Evolutionary conservation across 495 filamentous ascomycete genomes (phyloP), one percentile per base, ranked within the genome.

Genomic region (Lineolata rhizophorae): DNA sequence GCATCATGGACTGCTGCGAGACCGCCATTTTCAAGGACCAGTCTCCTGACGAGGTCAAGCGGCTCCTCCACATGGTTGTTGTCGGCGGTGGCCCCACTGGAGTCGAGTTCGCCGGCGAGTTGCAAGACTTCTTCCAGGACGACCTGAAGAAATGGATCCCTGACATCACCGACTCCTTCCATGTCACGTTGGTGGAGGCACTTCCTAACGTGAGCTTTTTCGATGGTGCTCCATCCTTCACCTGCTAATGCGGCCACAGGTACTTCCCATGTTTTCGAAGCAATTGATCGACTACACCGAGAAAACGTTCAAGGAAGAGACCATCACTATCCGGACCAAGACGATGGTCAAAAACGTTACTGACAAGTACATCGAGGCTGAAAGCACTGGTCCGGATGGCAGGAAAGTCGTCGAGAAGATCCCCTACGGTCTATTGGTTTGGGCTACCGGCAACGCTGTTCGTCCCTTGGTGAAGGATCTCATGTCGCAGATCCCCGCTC

Each of bases 1-100:
- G 79, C 53, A 90, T 99, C 61, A 95, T 99, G 87, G 90, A 99
- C 61, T 95, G 90, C 50, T 78, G 91, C 39, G 87, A 99, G 60
- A 94, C 83, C 9, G 85, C 87, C 26, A 82, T 76, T 49, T 95
- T 99, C 74, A 95, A 94, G 68, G 84, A 84, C 45, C 90, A 95
- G 58, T 62, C 65, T n/a, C 60, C 61, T 5, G 79, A 91, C 40
- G 87, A 99, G 56, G 59, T 84, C 44, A 73, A 90, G 55, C 83
- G 87, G 37, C 71, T 99, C 35, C 61, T 99, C 49, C 90, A 95
- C 62, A 95, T 94, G 85, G 87, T 95, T 37, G 90, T 99, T 16
- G 87, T 99, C 32, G 87, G 87, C 46, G 87, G 87, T 57, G 87
- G 87, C 42, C 87, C 87, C 16, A 97, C 87, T 34, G 87, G 87